Evolutionary conservation across 1,284 basidiomycete species (phyloP).

Genomic region (Gymnopus androsaceus): DNA sequence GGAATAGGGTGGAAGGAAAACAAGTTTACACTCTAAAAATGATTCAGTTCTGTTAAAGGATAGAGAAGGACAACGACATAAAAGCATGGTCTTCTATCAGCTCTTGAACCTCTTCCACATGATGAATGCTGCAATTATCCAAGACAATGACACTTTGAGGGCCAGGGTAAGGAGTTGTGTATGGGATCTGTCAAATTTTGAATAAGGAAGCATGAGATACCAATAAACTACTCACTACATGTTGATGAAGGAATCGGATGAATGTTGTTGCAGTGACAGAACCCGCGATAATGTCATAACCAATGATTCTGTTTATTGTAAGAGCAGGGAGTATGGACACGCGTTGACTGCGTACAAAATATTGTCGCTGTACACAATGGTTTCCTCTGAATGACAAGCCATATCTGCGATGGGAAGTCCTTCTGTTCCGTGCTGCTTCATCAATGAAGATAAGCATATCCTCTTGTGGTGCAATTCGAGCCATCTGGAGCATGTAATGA

Average conservation of each 20-base stretch:
- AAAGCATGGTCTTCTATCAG: conserved; percentile 11
- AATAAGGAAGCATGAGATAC: background rate
- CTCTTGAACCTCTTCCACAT: conserved; percentile 6
- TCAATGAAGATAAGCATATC: conserved; percentile 26
- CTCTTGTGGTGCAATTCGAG: conserved; percentile 14
- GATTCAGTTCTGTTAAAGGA: background rate
- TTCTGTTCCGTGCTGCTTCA: conserved; percentile 22
- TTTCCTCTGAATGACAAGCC: conserved; percentile 25
- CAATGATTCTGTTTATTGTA: conserved; percentile 18
- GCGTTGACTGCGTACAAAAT: conserved; percentile 29
- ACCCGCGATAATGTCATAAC: conserved; percentile 1
- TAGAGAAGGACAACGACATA: background rate
- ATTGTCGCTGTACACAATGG: conserved; percentile 22
- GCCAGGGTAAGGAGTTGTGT: conserved; percentile 13
- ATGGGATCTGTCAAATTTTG: conserved; percentile 1
- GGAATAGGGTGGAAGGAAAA: no score
- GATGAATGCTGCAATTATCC: conserved; percentile 13
- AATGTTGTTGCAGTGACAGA: background rate
- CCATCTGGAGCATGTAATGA: conserved; percentile 22
- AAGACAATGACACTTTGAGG: conserved; percentile 9
- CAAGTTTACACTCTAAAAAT: conserved; percentile 17
- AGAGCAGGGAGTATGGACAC: conserved; percentile 34
- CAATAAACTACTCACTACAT: conserved; percentile 1
- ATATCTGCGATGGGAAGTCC: conserved; percentile 15
- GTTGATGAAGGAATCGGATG: background rate